phyloP scores from a whole-genome alignment of 2,329 filamentous ascomycete species.

The Fusarium subtropicale region DNA sequence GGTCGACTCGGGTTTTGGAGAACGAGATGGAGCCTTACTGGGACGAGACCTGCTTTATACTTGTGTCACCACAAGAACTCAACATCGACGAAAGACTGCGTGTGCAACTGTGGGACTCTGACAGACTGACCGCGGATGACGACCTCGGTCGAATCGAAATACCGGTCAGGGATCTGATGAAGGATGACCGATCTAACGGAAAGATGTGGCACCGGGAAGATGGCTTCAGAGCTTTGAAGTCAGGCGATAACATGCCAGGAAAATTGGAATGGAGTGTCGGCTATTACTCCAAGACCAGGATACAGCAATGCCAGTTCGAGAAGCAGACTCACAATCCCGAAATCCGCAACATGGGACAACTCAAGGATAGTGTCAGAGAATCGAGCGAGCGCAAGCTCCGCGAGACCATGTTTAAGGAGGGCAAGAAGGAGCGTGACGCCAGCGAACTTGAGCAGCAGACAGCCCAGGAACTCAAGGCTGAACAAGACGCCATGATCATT shows the following conservation, averaged over 20 bases:
- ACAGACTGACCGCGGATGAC: conserved; percentile 77
- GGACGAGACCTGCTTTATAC: conserved; percentile 76
- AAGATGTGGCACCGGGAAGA: conserved; percentile 72
- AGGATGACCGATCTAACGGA: conserved; percentile 67
- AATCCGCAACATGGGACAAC: conserved; percentile 67
- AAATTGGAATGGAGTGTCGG: conserved; percentile 77
- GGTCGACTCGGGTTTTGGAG: conserved; percentile 70
- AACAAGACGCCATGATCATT: conserved; percentile 73
- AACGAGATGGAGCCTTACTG: conserved; percentile 75
- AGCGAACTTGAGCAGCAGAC: conserved; percentile 76
- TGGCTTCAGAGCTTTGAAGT: conserved; percentile 72
- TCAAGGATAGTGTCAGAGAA: conserved; percentile 67
- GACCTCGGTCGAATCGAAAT: conserved; percentile 80
- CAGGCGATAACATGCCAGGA: conserved; percentile 75
- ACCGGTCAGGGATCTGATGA: conserved; percentile 73
- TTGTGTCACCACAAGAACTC: conserved; percentile 77
- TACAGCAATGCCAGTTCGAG: conserved; percentile 70
- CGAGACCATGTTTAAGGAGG: conserved; percentile 64
- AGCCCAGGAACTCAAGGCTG: conserved; percentile 71
- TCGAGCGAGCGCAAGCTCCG: conserved; percentile 71
- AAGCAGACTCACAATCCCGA: conserved; percentile 70
- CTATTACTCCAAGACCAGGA: conserved; percentile 75
- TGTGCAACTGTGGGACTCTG: conserved; percentile 80
- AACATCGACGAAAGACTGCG: conserved; percentile 77
- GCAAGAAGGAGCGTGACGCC: conserved; percentile 63